Conservation (phyloP, 345 rosid species). For the Geranium brycei region DNA sequence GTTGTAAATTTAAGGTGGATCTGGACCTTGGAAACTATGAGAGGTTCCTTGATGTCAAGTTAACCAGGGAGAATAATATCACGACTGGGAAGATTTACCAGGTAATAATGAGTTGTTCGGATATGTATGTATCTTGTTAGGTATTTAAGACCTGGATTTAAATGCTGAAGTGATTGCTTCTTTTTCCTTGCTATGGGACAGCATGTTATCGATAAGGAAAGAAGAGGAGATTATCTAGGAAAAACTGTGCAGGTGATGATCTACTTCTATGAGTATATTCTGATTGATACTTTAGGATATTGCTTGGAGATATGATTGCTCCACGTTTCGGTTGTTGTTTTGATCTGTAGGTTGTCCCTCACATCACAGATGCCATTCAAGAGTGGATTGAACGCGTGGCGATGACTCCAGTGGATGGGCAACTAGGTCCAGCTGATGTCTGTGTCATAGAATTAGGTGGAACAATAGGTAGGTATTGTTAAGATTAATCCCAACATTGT, state of each 20-base stretch:
- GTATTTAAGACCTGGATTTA: no score
- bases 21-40: slow-evolving; percentile 98
- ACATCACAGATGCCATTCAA: slow-evolving; percentile 89
- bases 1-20: slow-evolving; percentile 54
- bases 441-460: slow-evolving; percentile 98
- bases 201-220: slow-evolving; percentile 81
- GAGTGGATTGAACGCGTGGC: slow-evolving; percentile 92
- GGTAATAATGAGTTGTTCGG: slow-evolving; percentile 20
- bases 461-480: slow-evolving; percentile 54
- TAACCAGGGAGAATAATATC: slow-evolving; percentile 81
- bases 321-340: neutral
- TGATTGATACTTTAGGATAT: neutral
- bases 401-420: slow-evolving; percentile 68
- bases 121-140: no score
- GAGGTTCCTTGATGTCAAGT: slow-evolving; percentile 71
- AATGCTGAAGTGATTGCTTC: neutral
- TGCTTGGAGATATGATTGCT: neutral
- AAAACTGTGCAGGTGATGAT: slow-evolving; percentile 81
- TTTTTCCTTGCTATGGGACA: slow-evolving; percentile 18
- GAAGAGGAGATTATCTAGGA: slow-evolving; percentile 92
- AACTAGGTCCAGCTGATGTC: slow-evolving; percentile 79
- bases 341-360: slow-evolving; percentile 76
- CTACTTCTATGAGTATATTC: neutral
- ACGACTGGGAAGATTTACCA: slow-evolving; percentile 90
- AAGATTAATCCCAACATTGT: neutral